Conservation (phyloP, 75 land plant species). For the Ceratopteris richardii region DNA sequence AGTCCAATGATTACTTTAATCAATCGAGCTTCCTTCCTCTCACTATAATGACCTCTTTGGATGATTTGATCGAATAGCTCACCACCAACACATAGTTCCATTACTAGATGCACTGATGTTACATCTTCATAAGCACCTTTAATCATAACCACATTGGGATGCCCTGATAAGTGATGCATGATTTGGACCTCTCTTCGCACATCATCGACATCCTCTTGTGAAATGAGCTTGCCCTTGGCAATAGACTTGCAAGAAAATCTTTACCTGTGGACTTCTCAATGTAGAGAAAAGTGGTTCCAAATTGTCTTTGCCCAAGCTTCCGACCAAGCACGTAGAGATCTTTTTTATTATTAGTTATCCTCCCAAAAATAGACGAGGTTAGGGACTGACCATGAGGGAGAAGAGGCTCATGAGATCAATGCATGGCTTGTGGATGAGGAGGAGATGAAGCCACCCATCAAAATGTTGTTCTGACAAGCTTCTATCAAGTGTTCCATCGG, state of each 20-base stretch:
- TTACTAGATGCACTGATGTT: slow-evolving; percentile 69
- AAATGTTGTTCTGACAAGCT: no score
- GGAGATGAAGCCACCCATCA: neutral
- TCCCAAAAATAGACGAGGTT: slow-evolving; percentile 45
- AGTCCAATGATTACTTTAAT: slow-evolving; percentile 65
- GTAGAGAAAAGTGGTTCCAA: slow-evolving; percentile 68
- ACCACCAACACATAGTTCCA: slow-evolving; percentile 86
- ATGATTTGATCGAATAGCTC: slow-evolving; percentile 92
- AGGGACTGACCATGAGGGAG: slow-evolving; percentile 31
- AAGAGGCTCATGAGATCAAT: slow-evolving; percentile 13
- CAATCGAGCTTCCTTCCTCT: slow-evolving; percentile 60
- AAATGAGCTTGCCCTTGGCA: slow-evolving; percentile 76
- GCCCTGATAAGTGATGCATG: slow-evolving; percentile 86
- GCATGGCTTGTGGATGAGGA: slow-evolving; percentile 11
- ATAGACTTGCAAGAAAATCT: slow-evolving; percentile 79
- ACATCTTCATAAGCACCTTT: slow-evolving; percentile 79
- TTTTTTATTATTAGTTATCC: slow-evolving; percentile 42
- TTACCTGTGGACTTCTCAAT: slow-evolving; percentile 44
- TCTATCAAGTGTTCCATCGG: neutral
- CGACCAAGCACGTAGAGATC: slow-evolving; percentile 56
- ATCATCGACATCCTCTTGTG: slow-evolving; percentile 80
- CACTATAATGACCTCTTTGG: slow-evolving; percentile 72
- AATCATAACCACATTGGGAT: slow-evolving; percentile 71
- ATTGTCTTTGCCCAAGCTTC: slow-evolving; percentile 83
- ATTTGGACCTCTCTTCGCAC: slow-evolving; percentile 92